These are phyloP conservation scores for Podila horticola DNA, from an alignment of 192 early-diverging fungal genomes.

Conservation along the genomic window DNA sequence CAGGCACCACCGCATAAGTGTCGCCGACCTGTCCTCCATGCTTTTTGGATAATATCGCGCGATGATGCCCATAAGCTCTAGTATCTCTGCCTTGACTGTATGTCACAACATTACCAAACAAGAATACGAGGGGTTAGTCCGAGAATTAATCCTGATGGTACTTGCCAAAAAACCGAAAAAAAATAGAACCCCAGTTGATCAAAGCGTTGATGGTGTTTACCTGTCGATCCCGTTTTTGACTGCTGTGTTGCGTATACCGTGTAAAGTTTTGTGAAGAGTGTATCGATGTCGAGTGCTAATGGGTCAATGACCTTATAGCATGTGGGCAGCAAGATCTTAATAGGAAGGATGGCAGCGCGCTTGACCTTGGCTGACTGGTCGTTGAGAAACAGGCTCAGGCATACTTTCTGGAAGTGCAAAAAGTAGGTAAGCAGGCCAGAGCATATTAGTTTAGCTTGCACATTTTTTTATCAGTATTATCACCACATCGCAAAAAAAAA, in stretches of 20 bases:
- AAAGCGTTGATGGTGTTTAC: constrained; percentile 1
- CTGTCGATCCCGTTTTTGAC: constrained; percentile 29
- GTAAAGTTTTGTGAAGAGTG: constrained; percentile 26
- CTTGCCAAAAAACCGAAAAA: neutral
- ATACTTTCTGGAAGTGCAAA: constrained; percentile 22
- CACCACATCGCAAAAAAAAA: neutral
- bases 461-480: too few relatives aligned
- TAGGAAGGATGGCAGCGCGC: constrained; percentile 47
- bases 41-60: constrained; percentile 45
- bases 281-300: constrained; percentile 31
- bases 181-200: neutral
- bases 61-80: constrained; percentile 56
- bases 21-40: constrained; percentile 1
- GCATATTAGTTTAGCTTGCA: too few relatives aligned
- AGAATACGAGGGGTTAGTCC: neutral
- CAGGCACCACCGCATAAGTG: constrained; percentile 49
- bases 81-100: constrained; percentile 53
- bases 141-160: neutral
- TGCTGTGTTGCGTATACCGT: constrained; percentile 32
- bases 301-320: constrained; percentile 42
- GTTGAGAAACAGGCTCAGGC: constrained; percentile 34
- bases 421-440: too few relatives aligned
- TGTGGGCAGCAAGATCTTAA: constrained; percentile 46
- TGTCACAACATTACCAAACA: neutral
- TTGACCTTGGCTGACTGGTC: constrained; percentile 43